Conservation (phyloP, 2,329 filamentous ascomycete genomes). For the Basipetospora sp. region DNA sequence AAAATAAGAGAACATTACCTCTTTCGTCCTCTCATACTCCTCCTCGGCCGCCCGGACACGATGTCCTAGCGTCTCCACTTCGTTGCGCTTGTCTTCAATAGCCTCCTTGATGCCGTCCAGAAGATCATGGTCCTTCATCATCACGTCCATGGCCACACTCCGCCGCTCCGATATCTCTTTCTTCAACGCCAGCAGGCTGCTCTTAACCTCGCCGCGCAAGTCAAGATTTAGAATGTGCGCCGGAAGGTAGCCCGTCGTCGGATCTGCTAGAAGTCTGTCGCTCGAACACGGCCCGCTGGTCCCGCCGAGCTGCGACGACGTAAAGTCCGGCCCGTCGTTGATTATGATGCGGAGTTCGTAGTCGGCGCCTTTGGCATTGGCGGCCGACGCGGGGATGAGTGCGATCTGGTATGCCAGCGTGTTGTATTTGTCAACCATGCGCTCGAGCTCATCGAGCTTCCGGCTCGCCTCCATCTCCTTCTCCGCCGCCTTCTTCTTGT, state of each 20-base stretch:
- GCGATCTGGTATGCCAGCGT: slow-evolving; percentile 86
- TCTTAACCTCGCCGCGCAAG: slow-evolving; percentile 68
- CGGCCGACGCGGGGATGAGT: slow-evolving; percentile 69
- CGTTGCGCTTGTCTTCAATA: slow-evolving; percentile 85
- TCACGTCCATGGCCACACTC: slow-evolving; percentile 66
- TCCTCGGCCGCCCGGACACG: slow-evolving; percentile 76
- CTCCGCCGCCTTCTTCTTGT: slow-evolving; percentile 67
- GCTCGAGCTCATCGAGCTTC: slow-evolving; percentile 84
- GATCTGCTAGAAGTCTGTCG: slow-evolving; percentile 69
- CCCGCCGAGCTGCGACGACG: slow-evolving; percentile 40
- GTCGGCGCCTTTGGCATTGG: slow-evolving; percentile 70
- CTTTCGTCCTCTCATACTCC: slow-evolving; percentile 86
- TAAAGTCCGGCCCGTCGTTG: slow-evolving; percentile 64
- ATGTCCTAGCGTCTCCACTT: slow-evolving; percentile 84
- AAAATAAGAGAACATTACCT: slow-evolving; percentile 31
- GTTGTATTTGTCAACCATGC: slow-evolving; percentile 81
- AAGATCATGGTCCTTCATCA: slow-evolving; percentile 88
- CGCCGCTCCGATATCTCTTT: slow-evolving; percentile 89
- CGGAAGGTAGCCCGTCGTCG: slow-evolving; percentile 76
- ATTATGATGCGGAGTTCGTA: slow-evolving; percentile 78
- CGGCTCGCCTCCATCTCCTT: slow-evolving; percentile 76
- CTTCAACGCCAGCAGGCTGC: slow-evolving; percentile 58
- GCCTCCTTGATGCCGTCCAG: slow-evolving; percentile 91
- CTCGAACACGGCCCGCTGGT: slow-evolving; percentile 27
- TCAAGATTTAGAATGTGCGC: slow-evolving; percentile 80